Conservation (phyloP, 495 filamentous ascomycete species). For the Penicillium samsonianum region DNA sequence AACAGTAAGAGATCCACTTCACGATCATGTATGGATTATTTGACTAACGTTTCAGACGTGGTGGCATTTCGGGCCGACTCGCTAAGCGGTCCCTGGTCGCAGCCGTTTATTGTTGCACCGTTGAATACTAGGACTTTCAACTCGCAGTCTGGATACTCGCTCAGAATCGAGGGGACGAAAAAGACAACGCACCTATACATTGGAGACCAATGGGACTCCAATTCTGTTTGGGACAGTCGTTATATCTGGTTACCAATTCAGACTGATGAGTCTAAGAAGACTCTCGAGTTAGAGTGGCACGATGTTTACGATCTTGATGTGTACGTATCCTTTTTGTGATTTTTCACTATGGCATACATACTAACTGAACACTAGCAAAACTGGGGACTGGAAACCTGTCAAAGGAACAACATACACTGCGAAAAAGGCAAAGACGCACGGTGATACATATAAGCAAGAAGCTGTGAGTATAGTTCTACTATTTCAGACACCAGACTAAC, state of each 20-base stretch:
- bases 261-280: constrained; percentile 32
- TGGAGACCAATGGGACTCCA: constrained; percentile 55
- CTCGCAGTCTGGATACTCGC: constrained; percentile 53
- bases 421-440: constrained; percentile 39
- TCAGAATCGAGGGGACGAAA: constrained; percentile 46
- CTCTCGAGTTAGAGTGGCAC: constrained; percentile 25
- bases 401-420: constrained; percentile 44
- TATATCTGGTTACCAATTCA: constrained; percentile 55
- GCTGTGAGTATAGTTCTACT: constrained; percentile 32
- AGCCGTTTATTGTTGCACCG: constrained; percentile 50
- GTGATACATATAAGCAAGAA: constrained; percentile 47
- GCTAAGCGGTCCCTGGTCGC: constrained; percentile 52
- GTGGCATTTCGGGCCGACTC: constrained; percentile 34
- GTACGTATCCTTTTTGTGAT: constrained; percentile 5
- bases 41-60: constrained; percentile 19
- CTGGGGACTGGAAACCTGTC: constrained; percentile 44
- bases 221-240: constrained; percentile 52
- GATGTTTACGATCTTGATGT: constrained; percentile 33
- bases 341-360: neutral
- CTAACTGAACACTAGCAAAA: constrained; percentile 33
- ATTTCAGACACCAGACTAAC: neutral
- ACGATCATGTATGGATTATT: neutral
- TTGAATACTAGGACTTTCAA: constrained; percentile 52
- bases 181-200: constrained; percentile 55
- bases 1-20: constrained; percentile 21